Base-by-base conservation (phyloP, 2,329 filamentous ascomycete species). In the Bertia moriformis region DNA sequence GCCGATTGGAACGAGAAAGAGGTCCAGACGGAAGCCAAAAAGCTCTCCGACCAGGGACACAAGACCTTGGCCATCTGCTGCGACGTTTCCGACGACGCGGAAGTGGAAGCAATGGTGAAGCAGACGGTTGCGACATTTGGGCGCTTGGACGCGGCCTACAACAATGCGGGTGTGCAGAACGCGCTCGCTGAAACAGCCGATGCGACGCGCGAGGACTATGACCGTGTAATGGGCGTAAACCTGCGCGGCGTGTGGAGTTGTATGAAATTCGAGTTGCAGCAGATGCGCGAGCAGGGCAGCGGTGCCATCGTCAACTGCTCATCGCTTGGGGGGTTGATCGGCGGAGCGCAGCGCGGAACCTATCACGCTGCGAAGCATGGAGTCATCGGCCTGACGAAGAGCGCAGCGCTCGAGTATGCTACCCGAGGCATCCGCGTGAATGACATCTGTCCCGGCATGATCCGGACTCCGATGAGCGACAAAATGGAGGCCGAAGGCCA, bases 271-370 rank as follows among this genome's bases (percentile, higher is more conserved):
- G 51, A 65, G 2, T 45, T 65, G 0, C 12, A 7, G 7, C 49
- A 56, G 14, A 67, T 67, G 63, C 44, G 65, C 12, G 50, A 59
- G 43, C 63, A 66, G 43, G 56, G 61, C 0, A 57, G 51, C 0
- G 46, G 46, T 4, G 42, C 45, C 4, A 62, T 62, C 36, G 47
- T 61, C 38, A 60, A 60, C 38, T 56, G 61, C 37, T 48, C 51
- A 3, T 57, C 53, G 33, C 57, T 62, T 19, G 50, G 59, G 37
- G 61, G 59, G 18, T 46, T 59, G 17, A 56, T 54, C 4, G 61
- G 59, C 20, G 57, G 62, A 42, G 54, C 57, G 2, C 39, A 54
- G n/a, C 56, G 56, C n/a, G 55, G 44, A 2, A 44, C 47, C 7
- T 51, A 51, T 40, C 56, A 55, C 12, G 52, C 56, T 1, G 56